Evolutionary conservation across 129 eudicot genomes (phyloP), one percentile per base, ranked within the genome.

Genomic region (Chrysanthemum seticuspe): DNA sequence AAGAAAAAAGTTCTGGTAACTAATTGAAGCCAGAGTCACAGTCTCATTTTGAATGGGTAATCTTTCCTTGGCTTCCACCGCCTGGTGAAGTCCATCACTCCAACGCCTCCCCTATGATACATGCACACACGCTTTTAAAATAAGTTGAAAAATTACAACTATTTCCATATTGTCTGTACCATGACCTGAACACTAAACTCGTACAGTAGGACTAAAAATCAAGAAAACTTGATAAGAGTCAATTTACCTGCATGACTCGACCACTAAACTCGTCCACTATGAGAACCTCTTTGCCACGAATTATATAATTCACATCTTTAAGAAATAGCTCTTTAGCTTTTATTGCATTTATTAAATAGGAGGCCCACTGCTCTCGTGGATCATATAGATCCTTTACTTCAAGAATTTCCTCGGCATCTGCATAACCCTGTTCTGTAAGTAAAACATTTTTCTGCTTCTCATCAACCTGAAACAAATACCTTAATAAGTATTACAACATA

Each of bases 81-180:
- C 99, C 82, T 95, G 99, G 87, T 95, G 99, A 82, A 95, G 99
- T 72, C 99, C 99, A 78, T 95, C 99, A 78, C 99, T 91, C 99
- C 99, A 95, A 52, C 99, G 96, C 80, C 99, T 86, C 74, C 99
- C 99, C 99, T 95, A 59, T 62, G 70, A 76, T 72, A 63, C 68
- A 79, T 57, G 15, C 44, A 77, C 11, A 40, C 16, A 65, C 0
- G 10, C 70, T 36, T 65, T 40, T 40, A 40, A 6, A 40, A 1
- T 40, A 40, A 40, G 47, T 7, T 40, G 47, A 4, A 44, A 36
- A 44, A 64, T 36, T 64, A 36, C 16, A 15, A 63, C 21, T 15
- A 34, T n/a, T 13, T 63, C 52, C 58, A 21, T 49, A 78, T 40
- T 72, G 14, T 13, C 7, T 44, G 25, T 70, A 47, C 58, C 66